Base-by-base conservation (phyloP, 768 basidiomycete genomes). In the Neoboletus magnificus region DNA sequence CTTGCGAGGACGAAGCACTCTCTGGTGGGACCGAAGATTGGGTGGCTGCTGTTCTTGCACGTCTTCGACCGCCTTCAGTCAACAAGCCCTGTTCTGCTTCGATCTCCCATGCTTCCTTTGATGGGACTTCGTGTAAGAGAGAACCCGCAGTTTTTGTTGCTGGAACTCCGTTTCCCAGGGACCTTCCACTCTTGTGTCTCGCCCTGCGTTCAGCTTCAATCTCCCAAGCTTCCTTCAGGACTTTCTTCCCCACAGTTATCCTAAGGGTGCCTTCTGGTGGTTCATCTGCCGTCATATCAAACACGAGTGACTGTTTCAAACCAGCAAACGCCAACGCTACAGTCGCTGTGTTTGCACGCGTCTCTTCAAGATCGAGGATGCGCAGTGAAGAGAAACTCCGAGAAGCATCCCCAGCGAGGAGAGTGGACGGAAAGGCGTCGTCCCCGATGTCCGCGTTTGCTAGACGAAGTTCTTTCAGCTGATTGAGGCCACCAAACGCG, bases 161-260 rank as follows among this genome's bases (percentile, higher is more conserved):
- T 29, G 54, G n/a, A 18, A 39, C 48, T 12, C 50, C 54, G 57
- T 64, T 62, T 67, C 23, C 67, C 50, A 60, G 51, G 49, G 73
- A 69, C 47, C 71, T 74, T 29, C 68, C 73, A 42, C 60, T 68
- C 35, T 76, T 76, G n/a, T 67, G 68, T 52, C 77, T 81, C 4
- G 74, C 62, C 44, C 79, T 76, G 47, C 76, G 73, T 63, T 93
- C 90, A 18, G 83, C 74, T 65, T 89, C 89, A 13, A 93, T 59
- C 66, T 93, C 91, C 91, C 91, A 92, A 32, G 80, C 70, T 69
- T 93, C 91, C 65, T 83, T 84, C 54, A 87, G 63, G 25, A 89
- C 73, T 60, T 77, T 79, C 73, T 89, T 90, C 16, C 90, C 91
- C 2, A 90, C 76, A 18, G 84, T 73, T 20, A 92, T 73, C 46